phyloP scores from a whole-genome alignment of 805 yeast genomes.

The Scheffersomyces lignosus region DNA sequence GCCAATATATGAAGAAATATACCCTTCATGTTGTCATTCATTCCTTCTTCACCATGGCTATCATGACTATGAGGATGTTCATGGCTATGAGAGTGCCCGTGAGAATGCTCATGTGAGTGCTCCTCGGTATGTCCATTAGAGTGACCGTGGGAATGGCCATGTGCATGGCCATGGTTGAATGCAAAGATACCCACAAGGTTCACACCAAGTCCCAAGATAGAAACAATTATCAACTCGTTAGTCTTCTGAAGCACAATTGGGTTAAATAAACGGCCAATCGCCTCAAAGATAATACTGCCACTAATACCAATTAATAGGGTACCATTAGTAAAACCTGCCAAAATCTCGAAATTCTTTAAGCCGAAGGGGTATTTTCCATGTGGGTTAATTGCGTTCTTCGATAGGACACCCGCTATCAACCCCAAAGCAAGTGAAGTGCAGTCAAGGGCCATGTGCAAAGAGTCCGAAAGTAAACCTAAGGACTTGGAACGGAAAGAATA shows the following conservation, averaged over 20 bases:
- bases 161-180: slow-evolving; percentile 79
- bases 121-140: slow-evolving; percentile 35
- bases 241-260: slow-evolving; percentile 81
- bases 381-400: slow-evolving; percentile 41
- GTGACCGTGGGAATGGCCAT: slow-evolving; percentile 41
- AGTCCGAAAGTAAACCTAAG: slow-evolving; percentile 86
- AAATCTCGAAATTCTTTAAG: slow-evolving; percentile 76
- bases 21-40: slow-evolving; percentile 83
- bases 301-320: slow-evolving; percentile 85
- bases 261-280: slow-evolving; percentile 72
- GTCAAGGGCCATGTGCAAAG: slow-evolving; percentile 94
- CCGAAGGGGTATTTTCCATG: slow-evolving; percentile 85
- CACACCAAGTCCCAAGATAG: slow-evolving; percentile 80
- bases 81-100: slow-evolving; percentile 28
- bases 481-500: slow-evolving; percentile 94
- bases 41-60: slow-evolving; percentile 6
- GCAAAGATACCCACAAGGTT: slow-evolving; percentile 93
- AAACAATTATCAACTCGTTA: slow-evolving; percentile 80
- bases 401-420: slow-evolving; percentile 70
- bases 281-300: slow-evolving; percentile 83
- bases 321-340: slow-evolving; percentile 96
- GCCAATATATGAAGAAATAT: slow-evolving; percentile 92
- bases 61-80: slow-evolving; percentile 4
- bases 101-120: slow-evolving; percentile 43
- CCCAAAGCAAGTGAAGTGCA: slow-evolving; percentile 91